Evolutionary conservation across 2,329 filamentous ascomycete genomes (phyloP).

Genomic region (Hymenoscyphus infarciens): DNA sequence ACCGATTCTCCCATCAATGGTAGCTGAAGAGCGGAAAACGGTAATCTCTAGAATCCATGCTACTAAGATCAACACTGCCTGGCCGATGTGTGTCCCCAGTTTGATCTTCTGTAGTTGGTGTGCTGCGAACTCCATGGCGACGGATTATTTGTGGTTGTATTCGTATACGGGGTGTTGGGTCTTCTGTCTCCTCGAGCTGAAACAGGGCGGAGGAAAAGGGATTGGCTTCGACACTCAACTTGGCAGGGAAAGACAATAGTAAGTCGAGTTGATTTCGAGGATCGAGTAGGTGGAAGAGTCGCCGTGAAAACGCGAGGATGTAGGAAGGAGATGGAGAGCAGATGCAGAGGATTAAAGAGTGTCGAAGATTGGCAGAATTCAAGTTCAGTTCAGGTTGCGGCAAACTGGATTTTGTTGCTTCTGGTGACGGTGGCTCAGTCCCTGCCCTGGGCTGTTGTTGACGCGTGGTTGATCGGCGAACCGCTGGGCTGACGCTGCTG

Average conservation of each 20-base stretch:
- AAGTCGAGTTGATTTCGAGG: not conserved
- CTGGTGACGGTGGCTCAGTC: not conserved
- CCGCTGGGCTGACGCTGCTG: no score
- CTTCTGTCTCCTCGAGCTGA: conserved; percentile 7
- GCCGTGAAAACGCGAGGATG: not conserved
- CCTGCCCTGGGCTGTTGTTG: no score
- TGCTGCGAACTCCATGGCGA: conserved; percentile 32
- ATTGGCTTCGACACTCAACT: not conserved
- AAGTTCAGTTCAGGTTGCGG: not conserved
- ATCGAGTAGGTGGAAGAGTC: not conserved
- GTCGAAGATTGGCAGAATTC: not conserved
- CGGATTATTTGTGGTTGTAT: conserved; percentile 7
- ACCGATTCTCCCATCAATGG: conserved; percentile 54
- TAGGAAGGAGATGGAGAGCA: not conserved
- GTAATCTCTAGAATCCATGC: conserved; percentile 58
- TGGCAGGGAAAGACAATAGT: not conserved
- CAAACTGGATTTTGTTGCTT: conserved; percentile 2
- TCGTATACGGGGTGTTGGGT: not conserved
- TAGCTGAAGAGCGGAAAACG: conserved; percentile 50
- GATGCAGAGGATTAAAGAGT: not conserved
- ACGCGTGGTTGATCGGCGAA: not conserved
- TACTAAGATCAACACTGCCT: conserved; percentile 52
- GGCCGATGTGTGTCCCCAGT: conserved; percentile 53
- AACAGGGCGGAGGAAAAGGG: conserved; percentile 6
- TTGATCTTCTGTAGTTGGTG: conserved; percentile 42